Base-by-base conservation (phyloP, 768 basidiomycete species). In the Trametes sanguinea region DNA sequence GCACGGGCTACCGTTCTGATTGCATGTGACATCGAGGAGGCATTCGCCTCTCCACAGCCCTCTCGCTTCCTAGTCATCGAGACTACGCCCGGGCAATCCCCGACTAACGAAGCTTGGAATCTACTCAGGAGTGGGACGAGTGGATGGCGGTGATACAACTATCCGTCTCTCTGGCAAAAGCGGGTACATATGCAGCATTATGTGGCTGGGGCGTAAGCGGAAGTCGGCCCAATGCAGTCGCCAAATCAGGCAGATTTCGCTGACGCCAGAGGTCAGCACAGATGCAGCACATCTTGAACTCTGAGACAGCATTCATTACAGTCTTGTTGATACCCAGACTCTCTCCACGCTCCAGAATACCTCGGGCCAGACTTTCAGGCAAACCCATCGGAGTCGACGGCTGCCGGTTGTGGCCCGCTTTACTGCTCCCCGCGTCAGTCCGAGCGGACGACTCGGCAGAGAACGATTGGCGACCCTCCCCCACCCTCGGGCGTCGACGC, bases 181-280 rank as follows among this genome's bases (percentile, higher is more conserved):
- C 2, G 89, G 88, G 69, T 88, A n/a, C n/a, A n/a, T n/a, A 88
- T 2, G 85, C 78, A 2, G 82, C 67, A 40, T 77, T 74, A 1
- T 80, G 70, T 2, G 74, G 64, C n/a, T 68, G 69, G 14, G 74
- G 73, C 6, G 76, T 65, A 4, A 79, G 80, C 2, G 86, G 81
- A 5, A 88, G 76, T 22, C 85, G 85, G 39, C 83, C 81, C 11
- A 94, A 78, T 10, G 86, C 85, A 8, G 83, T 82, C 10, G 88
- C 79, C 16, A 95, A 69, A 65, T 96, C 94, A 2, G 94, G 93
- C 11, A 96, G 83, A 72, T 93, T 95, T 57, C 85, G 87, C 92
- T 94, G 63, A 3, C 53, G 4, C 11, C 42, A 58, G 52, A 64
- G 55, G 29, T 64, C 44, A 40, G 35, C 33, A 46, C 27, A 53